These are phyloP conservation scores for Phytophthora ohioensis DNA, from an alignment of 352 stramenopile species.

Conservation along the genomic window DNA sequence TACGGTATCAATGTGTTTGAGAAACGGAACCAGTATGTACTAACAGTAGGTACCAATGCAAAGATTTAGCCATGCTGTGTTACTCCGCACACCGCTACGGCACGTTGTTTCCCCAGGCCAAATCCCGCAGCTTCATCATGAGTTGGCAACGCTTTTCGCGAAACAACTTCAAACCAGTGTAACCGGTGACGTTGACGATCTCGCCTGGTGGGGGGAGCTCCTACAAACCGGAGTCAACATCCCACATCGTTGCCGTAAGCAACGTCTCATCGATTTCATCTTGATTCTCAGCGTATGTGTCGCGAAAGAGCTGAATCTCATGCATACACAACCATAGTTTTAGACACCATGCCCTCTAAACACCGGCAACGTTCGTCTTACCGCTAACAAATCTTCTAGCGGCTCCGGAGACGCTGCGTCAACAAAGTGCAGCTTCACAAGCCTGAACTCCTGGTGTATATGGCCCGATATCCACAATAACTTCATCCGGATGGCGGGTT, in stretches of 20 bases:
- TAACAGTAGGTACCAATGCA: too few relatives aligned
- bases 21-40: too few relatives aligned
- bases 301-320: not conserved
- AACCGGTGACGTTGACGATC: not conserved
- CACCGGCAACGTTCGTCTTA: not conserved
- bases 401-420: not conserved
- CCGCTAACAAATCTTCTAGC: not conserved
- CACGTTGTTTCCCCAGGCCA: not conserved
- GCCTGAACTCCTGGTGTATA: not conserved
- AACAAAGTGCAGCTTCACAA: not conserved
- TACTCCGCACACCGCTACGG: not conserved
- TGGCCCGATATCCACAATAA: not conserved
- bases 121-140: not conserved
- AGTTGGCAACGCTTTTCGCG: not conserved
- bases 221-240: not conserved
- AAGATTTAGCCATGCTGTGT: too few relatives aligned
- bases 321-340: not conserved
- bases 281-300: not conserved
- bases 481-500: not conserved
- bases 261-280: not conserved
- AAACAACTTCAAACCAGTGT: not conserved
- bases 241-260: slow-evolving; percentile 1
- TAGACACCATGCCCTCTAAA: not conserved
- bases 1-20: too few relatives aligned
- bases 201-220: not conserved